Evolutionary conservation across 805 yeast species (phyloP).

Genomic region (Metschnikowia gruessii): DNA sequence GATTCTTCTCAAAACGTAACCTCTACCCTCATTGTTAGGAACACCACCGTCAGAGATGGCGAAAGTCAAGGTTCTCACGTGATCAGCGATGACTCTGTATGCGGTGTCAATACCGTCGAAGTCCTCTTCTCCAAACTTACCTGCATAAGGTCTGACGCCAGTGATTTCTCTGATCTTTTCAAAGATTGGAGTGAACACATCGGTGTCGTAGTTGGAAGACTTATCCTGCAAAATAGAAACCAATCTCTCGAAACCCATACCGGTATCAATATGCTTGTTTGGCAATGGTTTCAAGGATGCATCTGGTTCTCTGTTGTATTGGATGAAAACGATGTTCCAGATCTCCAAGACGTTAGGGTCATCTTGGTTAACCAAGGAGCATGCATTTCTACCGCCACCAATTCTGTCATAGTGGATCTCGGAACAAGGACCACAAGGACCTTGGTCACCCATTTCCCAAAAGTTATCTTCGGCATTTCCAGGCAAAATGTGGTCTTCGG

Average conservation of each 20-base stretch:
- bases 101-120: conserved; percentile 96
- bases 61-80: conserved; percentile 93
- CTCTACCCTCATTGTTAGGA: conserved; percentile 99
- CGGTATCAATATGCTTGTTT: conserved; percentile 95
- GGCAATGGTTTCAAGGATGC: conserved; percentile 79
- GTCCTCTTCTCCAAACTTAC: conserved; percentile 92
- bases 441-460: conserved; percentile 99
- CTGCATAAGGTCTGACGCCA: conserved; percentile 86
- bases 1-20: conserved; percentile 95
- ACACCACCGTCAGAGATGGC: conserved; percentile 99
- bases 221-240: conserved; percentile 92
- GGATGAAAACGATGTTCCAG: conserved; percentile 97
- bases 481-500: conserved; percentile 88
- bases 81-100: conserved; percentile 97
- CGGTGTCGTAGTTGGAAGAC: conserved; percentile 93
- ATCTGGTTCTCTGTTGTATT: conserved; percentile 91
- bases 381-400: conserved; percentile 98
- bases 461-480: conserved; percentile 90
- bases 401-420: conserved; percentile 97
- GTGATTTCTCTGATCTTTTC: conserved; percentile 85
- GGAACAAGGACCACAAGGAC: conserved; percentile 99
- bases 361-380: conserved; percentile 86
- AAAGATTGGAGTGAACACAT: conserved; percentile 89
- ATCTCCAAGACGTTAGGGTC: conserved; percentile 97
- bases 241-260: conserved; percentile 97